Evolutionary conservation across 192 early-diverging fungal genomes (phyloP).

Genomic region (Backusella tarrabulga): DNA sequence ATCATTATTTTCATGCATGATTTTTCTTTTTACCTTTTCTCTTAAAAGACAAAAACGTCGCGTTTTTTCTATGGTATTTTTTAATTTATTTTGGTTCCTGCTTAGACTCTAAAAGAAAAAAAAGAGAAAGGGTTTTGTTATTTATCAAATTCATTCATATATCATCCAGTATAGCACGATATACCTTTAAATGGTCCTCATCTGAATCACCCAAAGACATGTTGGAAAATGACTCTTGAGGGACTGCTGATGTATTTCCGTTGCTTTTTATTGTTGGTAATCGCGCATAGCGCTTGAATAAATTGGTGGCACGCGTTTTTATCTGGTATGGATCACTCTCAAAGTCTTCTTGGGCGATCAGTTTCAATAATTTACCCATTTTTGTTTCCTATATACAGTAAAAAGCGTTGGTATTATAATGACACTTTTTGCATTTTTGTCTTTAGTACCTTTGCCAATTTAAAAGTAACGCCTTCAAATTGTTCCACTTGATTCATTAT

Average conservation of each 20-base stretch:
- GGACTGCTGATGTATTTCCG: neutral
- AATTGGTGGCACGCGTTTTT: conserved; percentile 5
- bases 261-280: neutral
- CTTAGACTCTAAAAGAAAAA: conserved; percentile 3
- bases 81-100: conserved; percentile 12
- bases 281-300: conserved; percentile 19
- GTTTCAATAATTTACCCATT: conserved; percentile 39
- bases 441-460: conserved; percentile 31
- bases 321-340: conserved; percentile 13
- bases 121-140: neutral
- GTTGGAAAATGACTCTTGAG: conserved; percentile 11
- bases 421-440: neutral
- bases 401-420: neutral
- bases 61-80: conserved; percentile 21
- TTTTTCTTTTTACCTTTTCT: neutral
- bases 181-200: conserved; percentile 23
- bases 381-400: conserved; percentile 27
- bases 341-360: conserved; percentile 26
- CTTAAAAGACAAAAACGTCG: neutral
- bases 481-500: conserved; percentile 34
- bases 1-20: neutral
- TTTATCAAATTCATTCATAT: neutral
- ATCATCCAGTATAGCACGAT: neutral
- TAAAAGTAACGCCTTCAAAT: conserved; percentile 32
- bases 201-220: conserved; percentile 16